Base-by-base conservation (phyloP, 2,329 filamentous ascomycete species). In the Acarospora socialis region DNA sequence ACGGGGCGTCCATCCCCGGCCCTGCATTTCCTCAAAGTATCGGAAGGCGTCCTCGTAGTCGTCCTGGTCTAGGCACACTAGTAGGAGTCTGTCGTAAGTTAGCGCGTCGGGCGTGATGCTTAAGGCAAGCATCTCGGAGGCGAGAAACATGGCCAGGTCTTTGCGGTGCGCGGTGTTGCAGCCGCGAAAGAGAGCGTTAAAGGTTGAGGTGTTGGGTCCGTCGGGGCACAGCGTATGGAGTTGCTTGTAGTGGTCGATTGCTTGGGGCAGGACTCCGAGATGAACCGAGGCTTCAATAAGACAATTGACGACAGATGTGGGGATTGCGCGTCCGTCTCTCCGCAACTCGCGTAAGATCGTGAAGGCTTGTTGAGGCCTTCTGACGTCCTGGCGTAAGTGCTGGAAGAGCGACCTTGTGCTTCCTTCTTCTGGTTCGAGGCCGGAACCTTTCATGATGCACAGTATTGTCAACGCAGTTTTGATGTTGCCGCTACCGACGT, bases 381-480 rank as follows among this genome's bases (percentile, higher is more conserved):
- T 46, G 0, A 61, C 53, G 1, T 63, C 55, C 22, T 58, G 47
- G 22, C 57, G 57, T 24, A 92, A 59, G 36, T 68, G 57, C 3
- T 52, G 47, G 43, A 68, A 74, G 14, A 94, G 59, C 2, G 70
- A 55, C 10, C 75, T 64, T 2, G 79, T 83, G 33, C 70, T 77
- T 9, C 60, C 66, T 3, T 63, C 49, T 20, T 70, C 66, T 3
- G 73, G 63, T 22, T 65, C 51, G 4, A 77, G 50, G 4, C 73
- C 71, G 12, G 73, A 69, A 37, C 70, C 64, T 14, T 69, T 57
- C 77, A 92, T 90, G 48, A 83, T 75, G 42, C 70, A 71, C 10
- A 93, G 61, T 1, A 80, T 65, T 23, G 70, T 68, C 21, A 93
- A 63, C 0, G 80, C 78, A 16, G 73, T 70, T 10, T 7, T 29